Evolutionary conservation across 805 yeast genomes (phyloP).

Genomic region (Cyberlindnera bimundalis): DNA sequence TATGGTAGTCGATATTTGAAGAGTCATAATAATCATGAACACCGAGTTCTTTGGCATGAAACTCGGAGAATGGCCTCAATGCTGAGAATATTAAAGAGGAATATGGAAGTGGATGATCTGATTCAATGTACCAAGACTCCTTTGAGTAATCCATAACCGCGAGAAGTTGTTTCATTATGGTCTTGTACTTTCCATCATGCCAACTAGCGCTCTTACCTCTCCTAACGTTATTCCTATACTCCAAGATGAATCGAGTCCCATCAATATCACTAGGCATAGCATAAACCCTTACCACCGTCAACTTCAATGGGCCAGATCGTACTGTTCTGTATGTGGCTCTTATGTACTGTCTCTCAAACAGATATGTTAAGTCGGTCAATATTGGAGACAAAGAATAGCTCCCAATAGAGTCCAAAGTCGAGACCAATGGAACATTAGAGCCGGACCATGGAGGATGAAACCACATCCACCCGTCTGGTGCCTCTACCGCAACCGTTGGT

Average conservation of each 20-base stretch:
- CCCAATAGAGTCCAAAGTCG: slow-evolving; percentile 7
- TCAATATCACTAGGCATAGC: slow-evolving; percentile 43
- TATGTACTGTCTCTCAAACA: slow-evolving; percentile 35
- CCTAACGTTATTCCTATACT: slow-evolving; percentile 34
- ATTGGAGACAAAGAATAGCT: slow-evolving; percentile 23
- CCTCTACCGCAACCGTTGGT: slow-evolving; percentile 34
- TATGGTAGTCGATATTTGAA: slow-evolving; percentile 28
- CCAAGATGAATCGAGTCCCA: slow-evolving; percentile 31
- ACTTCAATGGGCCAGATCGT: slow-evolving; percentile 2
- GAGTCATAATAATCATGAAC: slow-evolving; percentile 9
- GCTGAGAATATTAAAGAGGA: slow-evolving; percentile 21
- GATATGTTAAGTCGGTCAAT: slow-evolving; percentile 39
- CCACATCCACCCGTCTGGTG: slow-evolving; percentile 55
- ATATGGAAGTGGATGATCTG: neutral
- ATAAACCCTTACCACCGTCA: slow-evolving; percentile 42
- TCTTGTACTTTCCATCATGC: slow-evolving; percentile 33
- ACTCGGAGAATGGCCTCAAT: slow-evolving; percentile 12
- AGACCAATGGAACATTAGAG: slow-evolving; percentile 4
- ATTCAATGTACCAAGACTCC: slow-evolving; percentile 33
- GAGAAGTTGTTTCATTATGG: slow-evolving; percentile 36
- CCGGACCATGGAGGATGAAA: slow-evolving; percentile 42
- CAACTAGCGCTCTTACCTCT: slow-evolving; percentile 33
- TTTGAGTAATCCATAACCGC: slow-evolving; percentile 40
- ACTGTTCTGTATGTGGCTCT: slow-evolving; percentile 42
- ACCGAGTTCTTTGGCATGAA: slow-evolving; percentile 20